Percentiles rank a stretch among this genome's conserved stretches.
Evolutionary conservation across 2,329 filamentous ascomycete species (phyloP).

Genomic region (Lanzia echinophila): DNA sequence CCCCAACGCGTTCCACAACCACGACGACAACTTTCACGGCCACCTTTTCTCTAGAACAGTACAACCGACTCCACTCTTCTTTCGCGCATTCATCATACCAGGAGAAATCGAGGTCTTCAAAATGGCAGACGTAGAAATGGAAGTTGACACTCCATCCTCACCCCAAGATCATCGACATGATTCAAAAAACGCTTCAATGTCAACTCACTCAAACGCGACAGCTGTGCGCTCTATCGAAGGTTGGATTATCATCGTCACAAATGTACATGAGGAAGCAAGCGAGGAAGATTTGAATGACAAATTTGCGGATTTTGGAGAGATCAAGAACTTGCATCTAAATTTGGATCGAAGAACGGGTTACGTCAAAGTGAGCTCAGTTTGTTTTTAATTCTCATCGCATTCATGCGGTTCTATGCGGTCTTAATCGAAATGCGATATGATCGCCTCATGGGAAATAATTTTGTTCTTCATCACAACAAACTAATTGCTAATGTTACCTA

Average conservation of each 20-base stretch:
- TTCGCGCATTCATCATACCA: too few relatives aligned
- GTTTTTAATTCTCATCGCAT: slow-evolving; percentile 11
- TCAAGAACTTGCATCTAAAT: slow-evolving; percentile 82
- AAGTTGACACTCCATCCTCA: slow-evolving; percentile 31
- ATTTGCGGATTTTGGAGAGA: slow-evolving; percentile 79
- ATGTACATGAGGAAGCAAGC: slow-evolving; percentile 80
- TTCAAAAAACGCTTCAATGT: slow-evolving; percentile 57
- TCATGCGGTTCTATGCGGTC: neutral
- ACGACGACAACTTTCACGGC: too few relatives aligned
- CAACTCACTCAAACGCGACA: slow-evolving; percentile 65
- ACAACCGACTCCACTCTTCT: too few relatives aligned
- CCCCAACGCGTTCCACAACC: neutral
- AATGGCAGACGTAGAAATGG: slow-evolving; percentile 42
- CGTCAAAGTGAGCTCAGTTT: slow-evolving; percentile 62
- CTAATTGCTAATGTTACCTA: neutral
- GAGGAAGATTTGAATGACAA: slow-evolving; percentile 77
- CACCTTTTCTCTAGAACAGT: too few relatives aligned
- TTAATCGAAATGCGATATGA: neutral
- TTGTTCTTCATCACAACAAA: too few relatives aligned
- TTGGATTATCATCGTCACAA: slow-evolving; percentile 82
- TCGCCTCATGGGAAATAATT: neutral
- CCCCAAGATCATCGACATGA: slow-evolving; percentile 44
- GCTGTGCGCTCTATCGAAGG: slow-evolving; percentile 83
- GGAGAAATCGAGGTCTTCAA: slow-evolving; percentile 6
- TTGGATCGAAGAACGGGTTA: slow-evolving; percentile 77